Conservation (phyloP, 805 yeast genomes). For the Spathaspora gorwiae region DNA sequence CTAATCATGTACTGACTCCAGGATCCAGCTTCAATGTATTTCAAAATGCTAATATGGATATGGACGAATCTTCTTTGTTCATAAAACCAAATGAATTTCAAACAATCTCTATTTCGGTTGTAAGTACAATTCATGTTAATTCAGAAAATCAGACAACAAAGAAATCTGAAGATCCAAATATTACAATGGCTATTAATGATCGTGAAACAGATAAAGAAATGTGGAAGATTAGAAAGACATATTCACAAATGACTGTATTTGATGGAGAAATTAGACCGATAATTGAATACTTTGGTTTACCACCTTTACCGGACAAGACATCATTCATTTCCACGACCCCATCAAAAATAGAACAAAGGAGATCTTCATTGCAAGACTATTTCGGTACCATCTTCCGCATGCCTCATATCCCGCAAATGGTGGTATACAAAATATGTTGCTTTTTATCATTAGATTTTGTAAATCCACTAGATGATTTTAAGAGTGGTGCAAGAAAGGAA, state of each 20-base stretch:
- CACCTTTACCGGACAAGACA: slow-evolving; percentile 60
- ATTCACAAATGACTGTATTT: slow-evolving; percentile 54
- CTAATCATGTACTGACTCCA: slow-evolving; percentile 14
- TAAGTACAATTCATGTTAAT: slow-evolving; percentile 41
- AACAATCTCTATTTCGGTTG: slow-evolving; percentile 44
- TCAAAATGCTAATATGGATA: slow-evolving; percentile 22
- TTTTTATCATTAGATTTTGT: slow-evolving; percentile 67
- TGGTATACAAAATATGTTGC: slow-evolving; percentile 51
- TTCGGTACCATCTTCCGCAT: slow-evolving; percentile 52
- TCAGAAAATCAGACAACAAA: slow-evolving; percentile 31
- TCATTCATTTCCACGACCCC: slow-evolving; percentile 61
- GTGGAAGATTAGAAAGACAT: slow-evolving; percentile 69
- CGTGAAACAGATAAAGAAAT: slow-evolving; percentile 58
- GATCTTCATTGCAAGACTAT: slow-evolving; percentile 52
- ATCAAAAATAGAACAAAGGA: slow-evolving; percentile 56
- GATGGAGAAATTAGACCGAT: slow-evolving; percentile 57
- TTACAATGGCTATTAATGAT: slow-evolving; percentile 62
- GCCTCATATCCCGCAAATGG: slow-evolving; percentile 54
- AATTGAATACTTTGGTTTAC: slow-evolving; percentile 49
- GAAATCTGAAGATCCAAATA: slow-evolving; percentile 52
- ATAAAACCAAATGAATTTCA: slow-evolving; percentile 57
- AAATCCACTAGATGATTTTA: slow-evolving; percentile 50
- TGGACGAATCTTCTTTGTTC: slow-evolving; percentile 45
- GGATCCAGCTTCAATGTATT: slow-evolving; percentile 21
- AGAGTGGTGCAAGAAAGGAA: slow-evolving; percentile 53